These are phyloP conservation scores for Gonium pectorale DNA, from an alignment of 139 green algal species.

Conservation along the genomic window DNA sequence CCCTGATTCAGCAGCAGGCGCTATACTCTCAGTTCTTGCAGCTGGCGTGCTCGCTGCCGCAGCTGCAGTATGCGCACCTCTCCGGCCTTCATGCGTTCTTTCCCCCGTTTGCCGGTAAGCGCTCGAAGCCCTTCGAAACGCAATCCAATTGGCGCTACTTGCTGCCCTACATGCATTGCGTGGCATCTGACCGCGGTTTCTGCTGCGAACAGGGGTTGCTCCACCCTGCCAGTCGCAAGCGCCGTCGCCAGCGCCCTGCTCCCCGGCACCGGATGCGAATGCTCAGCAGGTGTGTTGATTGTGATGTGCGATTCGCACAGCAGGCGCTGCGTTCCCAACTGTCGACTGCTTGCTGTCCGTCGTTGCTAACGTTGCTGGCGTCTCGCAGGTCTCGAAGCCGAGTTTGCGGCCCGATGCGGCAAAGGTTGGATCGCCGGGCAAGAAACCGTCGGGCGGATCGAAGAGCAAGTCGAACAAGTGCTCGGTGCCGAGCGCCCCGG, in stretches of 20 bases:
- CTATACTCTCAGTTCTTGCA: conserved; percentile 18
- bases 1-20: conserved; percentile 21
- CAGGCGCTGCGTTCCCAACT: too few relatives aligned
- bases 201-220: too few relatives aligned
- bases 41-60: background rate
- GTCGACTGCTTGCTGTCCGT: too few relatives aligned
- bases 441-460: background rate
- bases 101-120: conserved; percentile 1
- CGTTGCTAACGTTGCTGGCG: too few relatives aligned
- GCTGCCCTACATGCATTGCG: too few relatives aligned
- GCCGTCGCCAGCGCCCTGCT: conserved; percentile 11
- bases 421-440: conserved; percentile 1
- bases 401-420: background rate
- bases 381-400: too few relatives aligned
- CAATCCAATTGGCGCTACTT: too few relatives aligned
- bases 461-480: background rate
- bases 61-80: conserved; percentile 18
- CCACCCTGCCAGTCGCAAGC: background rate
- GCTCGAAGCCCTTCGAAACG: too few relatives aligned
- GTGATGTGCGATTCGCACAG: too few relatives aligned
- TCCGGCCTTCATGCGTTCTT: conserved; percentile 30
- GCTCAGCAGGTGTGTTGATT: conserved; percentile 15
- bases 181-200: too few relatives aligned
- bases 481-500: too few relatives aligned
- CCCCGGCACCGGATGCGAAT: background rate